phyloP scores from a whole-genome alignment of 805 yeast genomes.

The Cyberlindnera samutprakarnensis region DNA sequence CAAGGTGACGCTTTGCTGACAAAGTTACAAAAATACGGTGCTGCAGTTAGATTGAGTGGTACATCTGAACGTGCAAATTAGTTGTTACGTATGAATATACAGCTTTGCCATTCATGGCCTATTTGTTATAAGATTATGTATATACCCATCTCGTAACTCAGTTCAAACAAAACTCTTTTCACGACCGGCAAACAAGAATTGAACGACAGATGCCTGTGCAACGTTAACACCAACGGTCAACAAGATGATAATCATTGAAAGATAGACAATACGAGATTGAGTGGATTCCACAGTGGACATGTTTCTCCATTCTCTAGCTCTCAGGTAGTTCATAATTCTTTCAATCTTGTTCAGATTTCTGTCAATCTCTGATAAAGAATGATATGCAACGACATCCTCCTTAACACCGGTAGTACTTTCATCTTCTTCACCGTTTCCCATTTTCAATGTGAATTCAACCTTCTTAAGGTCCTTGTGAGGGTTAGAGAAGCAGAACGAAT shows the following conservation, averaged over 20 bases:
- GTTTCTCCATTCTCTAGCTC: conserved; percentile 95
- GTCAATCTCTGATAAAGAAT: conserved; percentile 50
- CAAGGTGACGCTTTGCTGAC: conserved; percentile 91
- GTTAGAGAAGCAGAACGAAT: conserved; percentile 59
- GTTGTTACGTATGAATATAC: no score
- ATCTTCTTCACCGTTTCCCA: conserved; percentile 31
- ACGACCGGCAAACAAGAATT: conserved; percentile 61
- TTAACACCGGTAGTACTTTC: conserved; percentile 31
- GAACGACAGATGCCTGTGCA: conserved; percentile 74
- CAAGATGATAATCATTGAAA: conserved; percentile 61
- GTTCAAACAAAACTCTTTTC: conserved; percentile 30
- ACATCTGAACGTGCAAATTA: conserved; percentile 79
- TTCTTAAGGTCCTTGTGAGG: conserved; percentile 59
- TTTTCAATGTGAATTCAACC: conserved; percentile 52
- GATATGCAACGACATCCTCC: conserved; percentile 45
- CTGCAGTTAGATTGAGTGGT: conserved; percentile 93
- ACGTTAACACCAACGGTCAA: conserved; percentile 73
- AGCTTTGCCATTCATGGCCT: no score
- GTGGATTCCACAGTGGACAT: conserved; percentile 85
- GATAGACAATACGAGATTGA: conserved; percentile 69
- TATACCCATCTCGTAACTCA: no score
- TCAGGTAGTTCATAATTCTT: conserved; percentile 72
- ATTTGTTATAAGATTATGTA: not conserved
- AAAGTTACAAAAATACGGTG: conserved; percentile 92
- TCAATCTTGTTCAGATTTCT: conserved; percentile 49